These are phyloP conservation scores for Yamadazyma kitorensis DNA, from an alignment of 805 yeast genomes.

Conservation along the genomic window DNA sequence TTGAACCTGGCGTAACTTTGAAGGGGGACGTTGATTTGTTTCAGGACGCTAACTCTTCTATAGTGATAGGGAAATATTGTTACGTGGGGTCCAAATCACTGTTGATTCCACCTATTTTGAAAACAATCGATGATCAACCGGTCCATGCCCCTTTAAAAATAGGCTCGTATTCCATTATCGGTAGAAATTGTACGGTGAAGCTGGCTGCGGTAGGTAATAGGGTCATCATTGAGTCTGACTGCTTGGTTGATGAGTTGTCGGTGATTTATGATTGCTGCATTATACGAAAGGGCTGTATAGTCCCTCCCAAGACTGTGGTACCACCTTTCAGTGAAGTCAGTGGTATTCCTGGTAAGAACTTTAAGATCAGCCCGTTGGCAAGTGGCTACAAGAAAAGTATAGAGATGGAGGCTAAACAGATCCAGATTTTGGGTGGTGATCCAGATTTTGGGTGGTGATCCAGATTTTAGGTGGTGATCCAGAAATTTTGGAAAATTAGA, in stretches of 20 bases:
- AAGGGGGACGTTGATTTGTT: conserved; percentile 28
- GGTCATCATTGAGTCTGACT: conserved; percentile 44
- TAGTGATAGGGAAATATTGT: conserved; percentile 47
- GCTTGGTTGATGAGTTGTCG: conserved; percentile 33
- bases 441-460: not conserved
- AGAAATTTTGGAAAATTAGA: not conserved
- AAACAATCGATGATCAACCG: conserved; percentile 4
- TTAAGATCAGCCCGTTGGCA: conserved; percentile 22
- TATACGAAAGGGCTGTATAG: conserved; percentile 35
- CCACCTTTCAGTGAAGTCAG: conserved; percentile 52
- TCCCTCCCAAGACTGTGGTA: conserved; percentile 44
- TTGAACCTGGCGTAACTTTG: conserved; percentile 33
- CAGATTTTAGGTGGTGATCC: not conserved
- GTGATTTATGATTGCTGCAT: conserved; percentile 53
- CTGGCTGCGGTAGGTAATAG: conserved; percentile 47
- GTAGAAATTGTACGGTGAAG: conserved; percentile 26
- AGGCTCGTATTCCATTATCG: conserved; percentile 49
- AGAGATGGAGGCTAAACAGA: conserved; percentile 33
- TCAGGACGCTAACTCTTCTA: conserved; percentile 19
- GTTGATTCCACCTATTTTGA: conserved; percentile 19
- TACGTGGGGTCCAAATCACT: conserved; percentile 28
- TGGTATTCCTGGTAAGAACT: conserved; percentile 36
- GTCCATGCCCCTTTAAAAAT: conserved; percentile 30
- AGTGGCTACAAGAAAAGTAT: conserved; percentile 33
- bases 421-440: conserved; percentile 17